Base-by-base conservation (phyloP, 1,284 basidiomycete species). In the Fomitopsis pinicola region DNA sequence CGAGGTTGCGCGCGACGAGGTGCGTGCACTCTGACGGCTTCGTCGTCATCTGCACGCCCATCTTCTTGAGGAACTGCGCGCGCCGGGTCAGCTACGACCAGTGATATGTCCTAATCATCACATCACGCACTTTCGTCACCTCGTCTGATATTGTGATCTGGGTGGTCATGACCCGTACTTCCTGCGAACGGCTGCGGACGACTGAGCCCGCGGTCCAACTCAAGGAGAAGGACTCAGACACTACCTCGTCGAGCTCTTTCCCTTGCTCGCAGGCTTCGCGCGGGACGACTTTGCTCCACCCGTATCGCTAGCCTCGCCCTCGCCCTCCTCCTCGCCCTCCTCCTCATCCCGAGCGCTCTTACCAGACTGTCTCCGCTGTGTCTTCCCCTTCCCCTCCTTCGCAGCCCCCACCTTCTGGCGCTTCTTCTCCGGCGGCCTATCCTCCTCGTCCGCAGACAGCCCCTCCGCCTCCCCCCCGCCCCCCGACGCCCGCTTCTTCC, bases 11-110 rank as follows among this genome's bases (percentile, higher is more conserved):
- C 10, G 84, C 83, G 45, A 94, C 72, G 22, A 95, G 79, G 72
- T 94, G 90, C 0, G 91, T 94, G 68, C 89, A 92, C 59, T 92
- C 85, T 0, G 74, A 70, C 0, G 88, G 79, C 53, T 85, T 82
- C 2, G 80, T 79, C 2, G 85, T 85, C 62, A 85, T 78, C 63
- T 81, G 84, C 4, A 83, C 85, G 1, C 90, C 91, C 0, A 94
- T 72, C 66, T 82, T 85, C 4, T 73, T 73, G 50, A 94, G 71
- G 4, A 73, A 75, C 90, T 94, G 64, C 28, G 35, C 59, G 17
- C 36, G 48, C 33, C 28, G 45, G 46, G 28, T 40, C 8, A 40
- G 38, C 17, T 8, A 44, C 46, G 45, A 30, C 40, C n/a, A 33
- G 28, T 5, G 57, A 19, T 45, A n/a, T 28, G 56, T 42, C 6